Evolutionary conservation across 495 filamentous ascomycete species (phyloP), one percentile per base, ranked within the genome.

Genomic region (Penicillium bialowiezense): DNA sequence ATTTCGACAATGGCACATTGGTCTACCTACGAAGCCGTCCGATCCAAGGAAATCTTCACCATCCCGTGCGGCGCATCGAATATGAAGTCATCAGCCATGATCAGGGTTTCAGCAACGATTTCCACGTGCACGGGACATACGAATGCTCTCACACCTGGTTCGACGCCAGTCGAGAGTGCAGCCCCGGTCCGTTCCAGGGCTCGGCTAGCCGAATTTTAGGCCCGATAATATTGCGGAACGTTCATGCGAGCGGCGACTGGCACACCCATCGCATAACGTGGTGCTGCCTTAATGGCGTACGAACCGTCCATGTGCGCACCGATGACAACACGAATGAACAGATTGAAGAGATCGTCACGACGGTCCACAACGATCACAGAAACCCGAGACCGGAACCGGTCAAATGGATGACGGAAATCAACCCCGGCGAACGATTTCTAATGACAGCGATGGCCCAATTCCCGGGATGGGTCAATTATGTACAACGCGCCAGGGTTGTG

Each of bases 131-230:
- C 21, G 42, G 42, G 23, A 14, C 13, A 15, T 44, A 44, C 13
- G 42, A 44, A 7, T 29, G 42, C 5, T 44, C 42, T 15, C 32
- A 44, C 20, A 35, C 42, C 8, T 44, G 42, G 42, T 44, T 44
- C 10, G 42, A 44, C 13, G 42, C 42, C 5, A 44, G 42, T 15
- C 42, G 42, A 3, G 42, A 44, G 13, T 35, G 42, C 31, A 34
- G 18, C 6, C 29, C 42, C 2, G 42, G 42, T 0, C 31, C 29
- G 3, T 44, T 24, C 19, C 28, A 44, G 7, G 19, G n/a, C n/a
- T 21, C 10, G n/a, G 31, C 31, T 5, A 33, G 19, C 20, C 42
- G 42, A 10, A 34, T 44, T 4, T 18, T 34, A 13, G 42, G 42
- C 13, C 42, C 42, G 12, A 29, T 33, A 3, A 24, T 44, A 1